These are phyloP conservation scores for Phytopythium boreale DNA, from an alignment of 352 stramenopile species.

Conservation along the genomic window DNA sequence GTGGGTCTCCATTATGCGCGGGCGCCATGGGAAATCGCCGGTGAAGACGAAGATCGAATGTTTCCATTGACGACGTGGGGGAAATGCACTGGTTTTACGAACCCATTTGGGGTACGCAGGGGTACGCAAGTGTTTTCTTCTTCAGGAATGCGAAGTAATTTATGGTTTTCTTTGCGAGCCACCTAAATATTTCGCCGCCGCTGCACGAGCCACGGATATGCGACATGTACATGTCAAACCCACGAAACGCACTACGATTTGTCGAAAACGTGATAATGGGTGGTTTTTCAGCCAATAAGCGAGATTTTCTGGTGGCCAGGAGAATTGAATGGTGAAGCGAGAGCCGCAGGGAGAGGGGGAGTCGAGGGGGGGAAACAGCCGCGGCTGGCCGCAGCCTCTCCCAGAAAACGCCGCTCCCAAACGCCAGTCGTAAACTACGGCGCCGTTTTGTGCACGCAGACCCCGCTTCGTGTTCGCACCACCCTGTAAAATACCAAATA, in stretches of 20 bases:
- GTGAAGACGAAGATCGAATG: neutral
- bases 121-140: neutral
- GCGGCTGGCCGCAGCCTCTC: neutral
- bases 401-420: neutral
- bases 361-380: neutral
- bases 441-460: neutral
- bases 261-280: conserved; percentile 2
- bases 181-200: neutral
- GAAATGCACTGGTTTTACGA: neutral
- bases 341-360: neutral
- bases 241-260: neutral
- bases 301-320: neutral
- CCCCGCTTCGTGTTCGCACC: neutral
- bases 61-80: too few species aligned
- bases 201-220: neutral
- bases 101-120: neutral
- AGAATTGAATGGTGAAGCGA: conserved; percentile 16
- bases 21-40: too few species aligned
- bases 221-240: neutral
- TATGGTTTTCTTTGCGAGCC: neutral
- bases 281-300: conserved; percentile 7
- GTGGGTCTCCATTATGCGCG: too few species aligned
- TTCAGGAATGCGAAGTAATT: conserved; percentile 1
- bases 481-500: neutral
- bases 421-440: conserved; percentile 3